Evolutionary conservation across 208 protist genomes (phyloP).

Genomic region (Herpetomonas muscarum): DNA sequence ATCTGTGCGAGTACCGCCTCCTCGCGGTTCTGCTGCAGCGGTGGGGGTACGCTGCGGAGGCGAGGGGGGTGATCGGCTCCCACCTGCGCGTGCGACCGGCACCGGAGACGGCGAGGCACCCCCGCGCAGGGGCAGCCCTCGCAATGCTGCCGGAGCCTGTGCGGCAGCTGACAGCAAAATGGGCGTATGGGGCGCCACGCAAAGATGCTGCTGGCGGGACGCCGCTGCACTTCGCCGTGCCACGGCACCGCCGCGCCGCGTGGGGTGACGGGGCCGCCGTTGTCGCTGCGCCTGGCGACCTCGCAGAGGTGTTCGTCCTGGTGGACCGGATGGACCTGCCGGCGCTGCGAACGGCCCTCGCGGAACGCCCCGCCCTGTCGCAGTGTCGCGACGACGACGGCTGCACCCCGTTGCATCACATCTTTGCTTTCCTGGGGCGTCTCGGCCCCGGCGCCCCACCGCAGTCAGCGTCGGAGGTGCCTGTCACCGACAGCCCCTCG

Average conservation of each 20-base stretch:
- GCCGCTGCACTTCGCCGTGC: too few relatives aligned
- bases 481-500: not conserved
- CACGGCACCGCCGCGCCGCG: too few relatives aligned
- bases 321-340: conserved; percentile 54
- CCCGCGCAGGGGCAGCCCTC: too few relatives aligned
- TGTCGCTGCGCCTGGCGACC: conserved; percentile 28
- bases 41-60: conserved; percentile 23
- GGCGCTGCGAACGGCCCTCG: conserved; percentile 38
- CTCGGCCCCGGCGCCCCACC: too few relatives aligned
- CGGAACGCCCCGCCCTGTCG: conserved; percentile 18
- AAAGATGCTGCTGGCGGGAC: too few relatives aligned
- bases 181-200: too few relatives aligned
- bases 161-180: too few relatives aligned
- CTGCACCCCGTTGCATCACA: conserved; percentile 46
- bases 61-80: conserved; percentile 16
- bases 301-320: conserved; percentile 55
- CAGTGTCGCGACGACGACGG: conserved; percentile 53
- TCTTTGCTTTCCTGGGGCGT: conserved; percentile 29
- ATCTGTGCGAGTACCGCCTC: conserved; percentile 55
- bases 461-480: too few relatives aligned
- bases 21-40: conserved; percentile 65
- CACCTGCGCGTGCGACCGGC: conserved; percentile 23
- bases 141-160: too few relatives aligned
- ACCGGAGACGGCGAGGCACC: too few relatives aligned
- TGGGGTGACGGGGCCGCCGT: too few relatives aligned